These are phyloP conservation scores for Fusarium chaquense DNA, from an alignment of 2,329 filamentous ascomycete species.

Conservation along the genomic window DNA sequence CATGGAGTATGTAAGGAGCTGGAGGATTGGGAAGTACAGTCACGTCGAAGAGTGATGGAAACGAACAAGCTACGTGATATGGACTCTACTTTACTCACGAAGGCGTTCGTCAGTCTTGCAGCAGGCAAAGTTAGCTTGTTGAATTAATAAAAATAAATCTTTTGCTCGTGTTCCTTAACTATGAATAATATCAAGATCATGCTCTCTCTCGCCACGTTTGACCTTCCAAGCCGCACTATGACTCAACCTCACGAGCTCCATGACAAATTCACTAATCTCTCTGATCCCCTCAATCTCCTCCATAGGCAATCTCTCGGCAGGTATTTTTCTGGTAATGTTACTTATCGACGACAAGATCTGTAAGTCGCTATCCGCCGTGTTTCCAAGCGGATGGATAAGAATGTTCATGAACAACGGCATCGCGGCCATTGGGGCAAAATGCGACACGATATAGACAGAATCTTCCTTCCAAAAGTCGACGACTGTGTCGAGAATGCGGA, in stretches of 20 bases:
- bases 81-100: slow-evolving; percentile 49
- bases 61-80: neutral
- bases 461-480: slow-evolving; percentile 38
- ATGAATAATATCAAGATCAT: slow-evolving; percentile 39
- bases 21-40: slow-evolving; percentile 41
- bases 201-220: slow-evolving; percentile 31
- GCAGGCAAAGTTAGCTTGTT: slow-evolving; percentile 58
- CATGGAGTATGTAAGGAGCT: slow-evolving; percentile 52
- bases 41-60: slow-evolving; percentile 29
- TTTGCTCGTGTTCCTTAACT: neutral
- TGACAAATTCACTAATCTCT: slow-evolving; percentile 38
- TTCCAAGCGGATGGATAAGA: slow-evolving; percentile 36
- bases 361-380: slow-evolving; percentile 29
- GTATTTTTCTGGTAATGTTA: slow-evolving; percentile 33
- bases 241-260: slow-evolving; percentile 38
- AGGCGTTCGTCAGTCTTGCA: slow-evolving; percentile 21
- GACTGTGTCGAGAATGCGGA: slow-evolving; percentile 30
- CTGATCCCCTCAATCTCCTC: slow-evolving; percentile 40
- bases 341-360: slow-evolving; percentile 37
- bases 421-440: slow-evolving; percentile 37
- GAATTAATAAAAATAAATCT: slow-evolving; percentile 35
- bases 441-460: slow-evolving; percentile 33
- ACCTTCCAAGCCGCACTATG: slow-evolving; percentile 40
- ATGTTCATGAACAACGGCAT: slow-evolving; percentile 40
- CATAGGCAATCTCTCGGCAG: slow-evolving; percentile 29